These are phyloP conservation scores for Solanum piurae DNA, from an alignment of 257 asterid species.

Conservation along the genomic window DNA sequence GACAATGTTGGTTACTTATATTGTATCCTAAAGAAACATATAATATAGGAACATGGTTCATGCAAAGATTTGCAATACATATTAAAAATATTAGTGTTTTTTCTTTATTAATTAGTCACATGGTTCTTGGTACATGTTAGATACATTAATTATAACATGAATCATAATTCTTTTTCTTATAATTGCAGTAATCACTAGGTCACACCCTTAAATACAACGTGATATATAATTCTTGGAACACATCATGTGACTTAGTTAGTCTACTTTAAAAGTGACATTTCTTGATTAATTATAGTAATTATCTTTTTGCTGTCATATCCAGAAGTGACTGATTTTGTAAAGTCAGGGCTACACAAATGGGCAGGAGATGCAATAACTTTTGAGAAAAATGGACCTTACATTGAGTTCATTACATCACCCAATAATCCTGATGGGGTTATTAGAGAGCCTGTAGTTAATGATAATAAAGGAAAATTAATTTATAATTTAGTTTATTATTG, in stretches of 20 bases:
- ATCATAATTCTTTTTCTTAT: not conserved
- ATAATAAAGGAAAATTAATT: constrained; percentile 29
- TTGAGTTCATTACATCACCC: constrained; percentile 73
- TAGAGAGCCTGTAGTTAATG: constrained; percentile 47
- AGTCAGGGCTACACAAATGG: constrained; percentile 59
- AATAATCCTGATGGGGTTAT: constrained; percentile 59
- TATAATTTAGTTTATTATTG: constrained; percentile 84
- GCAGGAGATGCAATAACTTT: constrained; percentile 54
- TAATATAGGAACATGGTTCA: constrained; percentile 18
- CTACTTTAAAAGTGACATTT: not conserved
- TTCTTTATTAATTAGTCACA: too few relatives aligned
- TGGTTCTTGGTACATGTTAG: too few relatives aligned
- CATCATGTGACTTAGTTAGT: not conserved
- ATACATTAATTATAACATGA: too few relatives aligned
- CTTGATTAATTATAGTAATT: not conserved
- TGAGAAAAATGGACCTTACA: constrained; percentile 39
- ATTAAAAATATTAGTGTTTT: too few relatives aligned
- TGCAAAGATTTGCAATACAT: not conserved
- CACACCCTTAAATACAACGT: not conserved
- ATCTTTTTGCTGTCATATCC: constrained; percentile 43
- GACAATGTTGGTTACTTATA: not conserved
- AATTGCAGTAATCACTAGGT: not conserved
- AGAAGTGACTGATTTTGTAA: constrained; percentile 36
- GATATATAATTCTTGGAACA: not conserved
- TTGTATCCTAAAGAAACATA: constrained; percentile 15